Base-by-base conservation (phyloP, 1,139 yeast genomes). In the Yamadazyma blattariae region DNA sequence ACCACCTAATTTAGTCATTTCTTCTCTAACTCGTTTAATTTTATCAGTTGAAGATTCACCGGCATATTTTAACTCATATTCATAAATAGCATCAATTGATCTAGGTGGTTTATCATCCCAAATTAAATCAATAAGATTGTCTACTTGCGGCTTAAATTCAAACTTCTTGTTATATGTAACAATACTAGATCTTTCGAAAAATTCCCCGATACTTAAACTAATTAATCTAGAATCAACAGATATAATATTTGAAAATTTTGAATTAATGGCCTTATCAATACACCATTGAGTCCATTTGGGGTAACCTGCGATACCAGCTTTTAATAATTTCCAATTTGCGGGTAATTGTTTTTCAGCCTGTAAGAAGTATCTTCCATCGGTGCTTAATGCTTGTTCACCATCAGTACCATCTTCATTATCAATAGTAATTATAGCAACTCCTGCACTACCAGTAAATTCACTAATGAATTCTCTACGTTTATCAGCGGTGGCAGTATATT, bases 391-490 rank as follows among this genome's bases (percentile, higher is more conserved):
- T 4, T 74, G 74, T 23, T 52, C 71, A 42, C 68, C 76, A 16
- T 49, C 39, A 2, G 41, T 36, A 0, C 52, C 57, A 1, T 51
- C 56, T 40, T 65, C 64, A 10, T 59, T 28, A 27, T 32, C 62
- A 31, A 72, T 52, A 0, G 79, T 71, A 8, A 77, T 63, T 10
- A 77, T 61, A 2, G 78, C 79, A 16, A 74, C 54, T 9, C 82
- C 82, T 8, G 81, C 77, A 48, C 79, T 71, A 1, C 82, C 82
- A 2, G 78, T 71, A 45, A 77, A 77, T 0, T 77, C 82, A 13
- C 71, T 55, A 12, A 77, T 62, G 42, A 46, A 77, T 41, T 66
- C 77, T 37, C 81, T 57, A 35, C 81, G 58, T 35, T 65, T 72
- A 40, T 77, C 82, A 2, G 76, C 65, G 13, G 61, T 51, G 0